Conservation (phyloP, 176 grass and related monocot species). For the Dendrocalamus sinicus region DNA sequence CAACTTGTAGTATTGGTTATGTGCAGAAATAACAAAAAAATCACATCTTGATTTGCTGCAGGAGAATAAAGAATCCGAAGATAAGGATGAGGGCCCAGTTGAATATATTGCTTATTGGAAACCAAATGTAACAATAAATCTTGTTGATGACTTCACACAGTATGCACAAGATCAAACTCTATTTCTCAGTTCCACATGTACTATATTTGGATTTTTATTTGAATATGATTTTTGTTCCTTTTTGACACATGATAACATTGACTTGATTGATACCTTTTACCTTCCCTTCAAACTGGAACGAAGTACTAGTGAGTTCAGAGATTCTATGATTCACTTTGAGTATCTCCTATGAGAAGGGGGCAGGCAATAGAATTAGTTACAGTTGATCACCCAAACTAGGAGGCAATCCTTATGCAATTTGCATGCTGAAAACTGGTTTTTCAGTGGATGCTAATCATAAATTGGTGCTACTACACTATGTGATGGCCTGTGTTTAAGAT, state of each 20-base stretch:
- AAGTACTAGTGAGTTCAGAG: not conserved
- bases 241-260: not conserved
- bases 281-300: not conserved
- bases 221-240: not conserved
- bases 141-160: conserved; percentile 91
- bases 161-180: conserved; percentile 49
- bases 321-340: conserved; percentile 16
- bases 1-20: conserved; percentile 25
- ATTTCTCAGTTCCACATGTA: conserved; percentile 24
- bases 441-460: conserved; percentile 25
- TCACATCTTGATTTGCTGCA: conserved; percentile 39
- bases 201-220: conserved; percentile 2
- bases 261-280: conserved; percentile 16
- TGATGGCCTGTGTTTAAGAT: conserved; percentile 12
- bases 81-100: conserved; percentile 67
- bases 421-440: not conserved
- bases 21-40: conserved; percentile 43
- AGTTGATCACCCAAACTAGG: conserved; percentile 2
- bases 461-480: not conserved
- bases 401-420: not conserved
- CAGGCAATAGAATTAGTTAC: not conserved
- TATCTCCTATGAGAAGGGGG: not conserved
- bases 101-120: conserved; percentile 99
- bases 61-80: conserved; percentile 64
- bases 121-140: conserved; percentile 95